Evolutionary conservation across 148 eudicot genomes (phyloP).

Genomic region (Cornus florida): DNA sequence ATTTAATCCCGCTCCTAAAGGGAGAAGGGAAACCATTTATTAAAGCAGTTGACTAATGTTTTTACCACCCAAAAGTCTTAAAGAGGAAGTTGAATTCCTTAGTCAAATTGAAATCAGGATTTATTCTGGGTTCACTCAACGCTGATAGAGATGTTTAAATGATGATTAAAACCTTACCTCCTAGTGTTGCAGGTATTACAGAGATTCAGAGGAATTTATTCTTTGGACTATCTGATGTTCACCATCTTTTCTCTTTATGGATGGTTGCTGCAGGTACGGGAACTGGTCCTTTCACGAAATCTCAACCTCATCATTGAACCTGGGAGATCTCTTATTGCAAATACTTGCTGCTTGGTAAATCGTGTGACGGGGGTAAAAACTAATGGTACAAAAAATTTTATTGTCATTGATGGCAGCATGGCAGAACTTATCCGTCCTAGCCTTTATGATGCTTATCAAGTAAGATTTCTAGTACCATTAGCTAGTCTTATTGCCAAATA

Average conservation of each 20-base stretch:
- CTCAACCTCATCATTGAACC: conserved; percentile 95
- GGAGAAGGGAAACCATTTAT: no score
- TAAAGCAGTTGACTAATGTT: no score
- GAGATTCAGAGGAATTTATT: background rate
- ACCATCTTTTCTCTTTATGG: background rate
- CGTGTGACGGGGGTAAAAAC: conserved; percentile 97
- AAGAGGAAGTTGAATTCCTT: background rate
- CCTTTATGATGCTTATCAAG: conserved; percentile 93
- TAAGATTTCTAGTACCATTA: conserved; percentile 21
- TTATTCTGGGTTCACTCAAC: background rate
- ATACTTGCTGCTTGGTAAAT: conserved; percentile 91
- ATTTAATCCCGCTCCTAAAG: no score
- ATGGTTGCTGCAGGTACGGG: conserved; percentile 62
- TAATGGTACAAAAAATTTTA: conserved; percentile 83
- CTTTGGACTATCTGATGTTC: background rate
- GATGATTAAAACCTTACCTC: background rate
- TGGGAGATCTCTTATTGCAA: conserved; percentile 90
- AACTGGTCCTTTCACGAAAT: conserved; percentile 71
- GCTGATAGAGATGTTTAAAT: background rate
- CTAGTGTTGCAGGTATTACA: background rate
- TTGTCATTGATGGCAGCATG: conserved; percentile 98
- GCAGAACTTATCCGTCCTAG: conserved; percentile 97
- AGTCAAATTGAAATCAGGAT: background rate
- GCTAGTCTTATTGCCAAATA: background rate
- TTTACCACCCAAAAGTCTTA: background rate